Conservation (phyloP, 345 rosid species). For the Salix udensis region DNA sequence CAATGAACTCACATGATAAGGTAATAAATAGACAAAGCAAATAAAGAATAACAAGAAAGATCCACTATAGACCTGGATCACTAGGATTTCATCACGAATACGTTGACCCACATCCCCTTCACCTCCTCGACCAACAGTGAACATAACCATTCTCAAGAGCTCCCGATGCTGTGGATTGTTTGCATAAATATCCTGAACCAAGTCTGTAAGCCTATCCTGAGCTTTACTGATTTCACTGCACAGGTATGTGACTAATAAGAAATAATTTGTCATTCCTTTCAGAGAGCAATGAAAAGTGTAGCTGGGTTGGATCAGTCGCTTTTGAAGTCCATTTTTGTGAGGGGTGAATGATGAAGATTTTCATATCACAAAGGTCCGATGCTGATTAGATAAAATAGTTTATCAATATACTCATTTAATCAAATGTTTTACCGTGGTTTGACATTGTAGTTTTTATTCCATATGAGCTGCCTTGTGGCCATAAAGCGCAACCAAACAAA, state of each 20-base stretch:
- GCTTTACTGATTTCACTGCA: slow-evolving; percentile 96
- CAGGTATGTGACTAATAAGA: slow-evolving; percentile 2
- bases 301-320: not conserved
- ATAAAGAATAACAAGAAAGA: slow-evolving; percentile 15
- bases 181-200: slow-evolving; percentile 60
- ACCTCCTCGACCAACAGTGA: slow-evolving; percentile 98
- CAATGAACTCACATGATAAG: not conserved
- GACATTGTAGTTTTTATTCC: slow-evolving; percentile 99
- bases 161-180: slow-evolving; percentile 64
- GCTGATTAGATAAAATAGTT: not conserved
- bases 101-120: slow-evolving; percentile 99
- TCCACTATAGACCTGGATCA: slow-evolving; percentile 70
- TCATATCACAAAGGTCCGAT: not conserved
- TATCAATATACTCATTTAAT: slow-evolving; percentile 1
- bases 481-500: slow-evolving; percentile 99
- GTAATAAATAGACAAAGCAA: slow-evolving; percentile 8
- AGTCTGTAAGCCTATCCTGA: slow-evolving; percentile 88
- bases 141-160: slow-evolving; percentile 78
- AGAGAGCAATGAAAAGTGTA: not conserved
- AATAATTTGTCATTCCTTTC: not conserved
- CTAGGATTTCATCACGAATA: slow-evolving; percentile 94
- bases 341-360: not conserved
- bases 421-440: slow-evolving; percentile 75
- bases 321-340: not conserved
- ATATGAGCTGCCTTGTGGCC: slow-evolving; percentile 97